Evolutionary conservation across 2,329 filamentous ascomycete genomes (phyloP).

Genomic region (Metarhizium sp.): DNA sequence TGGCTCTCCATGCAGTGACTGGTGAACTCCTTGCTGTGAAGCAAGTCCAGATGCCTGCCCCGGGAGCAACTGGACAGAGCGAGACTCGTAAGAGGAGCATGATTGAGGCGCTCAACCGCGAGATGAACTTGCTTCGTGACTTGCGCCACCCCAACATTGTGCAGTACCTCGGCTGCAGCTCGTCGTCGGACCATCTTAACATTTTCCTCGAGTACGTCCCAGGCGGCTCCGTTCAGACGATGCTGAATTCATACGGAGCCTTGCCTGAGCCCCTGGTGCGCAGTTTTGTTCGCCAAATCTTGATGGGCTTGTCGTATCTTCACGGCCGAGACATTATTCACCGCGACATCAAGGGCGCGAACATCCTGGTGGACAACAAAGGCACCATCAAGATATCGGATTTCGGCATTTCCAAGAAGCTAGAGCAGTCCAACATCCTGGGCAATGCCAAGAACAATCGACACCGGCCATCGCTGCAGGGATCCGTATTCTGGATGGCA

Average conservation of each 20-base stretch:
- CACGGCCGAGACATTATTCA: constrained; percentile 96
- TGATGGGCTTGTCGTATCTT: constrained; percentile 85
- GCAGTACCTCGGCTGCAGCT: constrained; percentile 92
- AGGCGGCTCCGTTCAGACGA: constrained; percentile 92
- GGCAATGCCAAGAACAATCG: constrained; percentile 58
- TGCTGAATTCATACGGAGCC: constrained; percentile 97
- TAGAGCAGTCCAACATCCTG: constrained; percentile 82
- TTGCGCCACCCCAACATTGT: constrained; percentile 96
- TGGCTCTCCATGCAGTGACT: constrained; percentile 90
- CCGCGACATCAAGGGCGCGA: constrained; percentile 97
- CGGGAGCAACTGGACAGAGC: constrained; percentile 67
- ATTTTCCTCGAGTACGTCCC: constrained; percentile 99
- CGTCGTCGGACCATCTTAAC: constrained; percentile 84
- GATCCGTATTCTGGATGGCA: constrained; percentile 99
- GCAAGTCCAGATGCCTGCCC: constrained; percentile 83
- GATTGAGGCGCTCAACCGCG: constrained; percentile 94
- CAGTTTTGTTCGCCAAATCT: constrained; percentile 93
- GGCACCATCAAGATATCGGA: constrained; percentile 98
- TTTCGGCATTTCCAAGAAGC: constrained; percentile 97
- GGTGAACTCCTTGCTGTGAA: constrained; percentile 97
- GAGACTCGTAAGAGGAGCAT: constrained; percentile 94
- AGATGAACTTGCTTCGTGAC: constrained; percentile 88
- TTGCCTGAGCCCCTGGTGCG: constrained; percentile 87
- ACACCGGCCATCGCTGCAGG: constrained; percentile 74
- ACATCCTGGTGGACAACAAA: constrained; percentile 98